These are phyloP conservation scores for Cantharellus cinnabarinus DNA, from an alignment of 768 basidiomycete genomes.

Conservation along the genomic window DNA sequence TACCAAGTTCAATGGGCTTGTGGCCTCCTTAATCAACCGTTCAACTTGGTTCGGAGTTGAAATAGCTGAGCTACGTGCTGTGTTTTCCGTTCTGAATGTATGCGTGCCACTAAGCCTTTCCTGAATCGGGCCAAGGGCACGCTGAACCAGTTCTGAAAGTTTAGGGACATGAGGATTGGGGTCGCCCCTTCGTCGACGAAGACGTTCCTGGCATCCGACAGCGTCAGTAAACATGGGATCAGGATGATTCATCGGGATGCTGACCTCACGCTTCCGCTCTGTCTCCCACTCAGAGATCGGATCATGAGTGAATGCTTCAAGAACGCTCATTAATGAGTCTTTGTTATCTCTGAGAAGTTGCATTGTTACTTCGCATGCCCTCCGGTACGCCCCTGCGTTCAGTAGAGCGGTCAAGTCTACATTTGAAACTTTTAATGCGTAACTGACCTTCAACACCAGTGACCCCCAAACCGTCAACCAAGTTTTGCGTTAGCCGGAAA, in stretches of 20 bases:
- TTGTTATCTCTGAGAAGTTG: conserved; percentile 73
- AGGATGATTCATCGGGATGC: neutral
- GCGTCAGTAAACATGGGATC: neutral
- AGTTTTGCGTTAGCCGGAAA: conserved; percentile 83
- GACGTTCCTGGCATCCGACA: neutral
- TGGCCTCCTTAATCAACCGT: conserved; percentile 77
- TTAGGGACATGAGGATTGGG: conserved; percentile 13
- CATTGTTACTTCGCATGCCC: conserved; percentile 79
- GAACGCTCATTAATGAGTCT: conserved; percentile 82
- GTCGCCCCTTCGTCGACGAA: neutral
- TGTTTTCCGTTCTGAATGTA: neutral
- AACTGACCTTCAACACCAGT: conserved; percentile 68
- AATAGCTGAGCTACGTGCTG: conserved; percentile 29
- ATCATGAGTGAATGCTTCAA: conserved; percentile 94
- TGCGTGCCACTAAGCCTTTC: conserved; percentile 41
- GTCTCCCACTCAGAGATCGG: conserved; percentile 93
- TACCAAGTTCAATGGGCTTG: conserved; percentile 47
- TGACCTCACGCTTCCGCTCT: conserved; percentile 44
- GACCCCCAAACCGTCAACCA: conserved; percentile 81
- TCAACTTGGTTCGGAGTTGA: conserved; percentile 74
- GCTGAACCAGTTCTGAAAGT: conserved; percentile 45
- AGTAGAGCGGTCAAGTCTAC: neutral
- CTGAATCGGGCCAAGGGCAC: conserved; percentile 60
- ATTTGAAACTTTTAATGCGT: neutral
- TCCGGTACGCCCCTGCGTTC: conserved; percentile 59